Conservation (phyloP, 805 yeast genomes). For the Yarrowia keelungensis region DNA sequence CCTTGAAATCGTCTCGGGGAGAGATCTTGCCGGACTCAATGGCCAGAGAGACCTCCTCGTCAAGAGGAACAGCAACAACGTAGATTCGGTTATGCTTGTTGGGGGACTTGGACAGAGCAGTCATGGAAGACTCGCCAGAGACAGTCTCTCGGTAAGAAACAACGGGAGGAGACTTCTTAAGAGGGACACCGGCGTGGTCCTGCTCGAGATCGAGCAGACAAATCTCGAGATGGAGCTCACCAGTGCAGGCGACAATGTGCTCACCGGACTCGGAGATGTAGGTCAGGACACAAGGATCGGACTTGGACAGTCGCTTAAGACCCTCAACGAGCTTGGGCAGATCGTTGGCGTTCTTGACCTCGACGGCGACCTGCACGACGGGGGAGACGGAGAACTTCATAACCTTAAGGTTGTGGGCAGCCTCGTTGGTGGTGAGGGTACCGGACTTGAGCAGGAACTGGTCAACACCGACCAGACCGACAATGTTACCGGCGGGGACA, state of each 20-base stretch:
- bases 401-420: constrained; percentile 99
- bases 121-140: constrained; percentile 89
- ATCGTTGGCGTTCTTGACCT: constrained; percentile 99
- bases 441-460: constrained; percentile 99
- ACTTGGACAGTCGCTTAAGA: constrained; percentile 99
- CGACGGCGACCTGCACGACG: constrained; percentile 99
- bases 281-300: constrained; percentile 97
- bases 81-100: constrained; percentile 99
- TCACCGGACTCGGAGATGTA: constrained; percentile 94
- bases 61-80: constrained; percentile 95
- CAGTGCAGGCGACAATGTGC: constrained; percentile 99
- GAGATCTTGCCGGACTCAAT: constrained; percentile 90
- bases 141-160: constrained; percentile 99
- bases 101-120: constrained; percentile 98
- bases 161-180: constrained; percentile 96
- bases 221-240: constrained; percentile 99
- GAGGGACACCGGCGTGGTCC: constrained; percentile 99
- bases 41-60: constrained; percentile 90
- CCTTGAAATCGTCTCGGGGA: constrained; percentile 98
- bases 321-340: constrained; percentile 99
- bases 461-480: constrained; percentile 99
- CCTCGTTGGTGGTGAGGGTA: constrained; percentile 95
- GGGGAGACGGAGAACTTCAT: constrained; percentile 99
- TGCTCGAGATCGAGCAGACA: constrained; percentile 94
- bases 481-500: constrained; percentile 99